Evolutionary conservation across 2,329 filamentous ascomycete species (phyloP), one percentile per base, ranked within the genome.

Genomic region (Cordyceps cateniannulata): DNA sequence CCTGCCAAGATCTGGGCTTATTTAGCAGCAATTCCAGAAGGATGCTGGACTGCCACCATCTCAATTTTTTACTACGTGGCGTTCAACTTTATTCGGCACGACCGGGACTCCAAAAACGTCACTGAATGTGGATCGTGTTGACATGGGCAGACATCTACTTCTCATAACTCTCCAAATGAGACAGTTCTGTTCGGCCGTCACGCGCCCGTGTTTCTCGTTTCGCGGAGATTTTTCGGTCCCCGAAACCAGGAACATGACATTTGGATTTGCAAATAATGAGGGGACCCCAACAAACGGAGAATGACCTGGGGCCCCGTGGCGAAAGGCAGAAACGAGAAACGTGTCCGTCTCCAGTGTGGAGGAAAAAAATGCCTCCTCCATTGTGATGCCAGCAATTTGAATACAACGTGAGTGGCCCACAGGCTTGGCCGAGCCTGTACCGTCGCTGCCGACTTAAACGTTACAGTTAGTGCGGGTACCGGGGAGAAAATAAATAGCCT

Each of bases 401-500:
- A 51, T 51, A 51, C 57, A 47, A 59, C 57, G 38, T 52, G 38
- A 24, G 35, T 53, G 48, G 47, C 35, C 57, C 57, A 59, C 57
- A 54, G 10, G 7, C 42, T 16, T 14, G 38, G 16, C 10, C n/a
- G n/a, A n/a, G n/a, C n/a, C n/a, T 52, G 40, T 56, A 29, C 59
- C 52, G 52, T 35, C 25, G 32, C 35, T 61, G 52, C 59, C 45
- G 51, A 49, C 50, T 53, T 44, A 38, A 61, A 61, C 59, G 59
- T 61, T 61, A 61, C 59, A 61, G 52, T 20, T 45, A 51, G 52
- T 61, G 59, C 59, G 59, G 59, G 59, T 61, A 61, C 27, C 10
- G 29, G 16, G 22, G 18, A 38, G n/a, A n/a, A n/a, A n/a, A 18
- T 9, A 51, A 29, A 27, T 59, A 10, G 49, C n/a, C 20, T 42